Evolutionary conservation across 192 early-diverging fungal genomes (phyloP).

Genomic region (Allomyces arbusculus): DNA sequence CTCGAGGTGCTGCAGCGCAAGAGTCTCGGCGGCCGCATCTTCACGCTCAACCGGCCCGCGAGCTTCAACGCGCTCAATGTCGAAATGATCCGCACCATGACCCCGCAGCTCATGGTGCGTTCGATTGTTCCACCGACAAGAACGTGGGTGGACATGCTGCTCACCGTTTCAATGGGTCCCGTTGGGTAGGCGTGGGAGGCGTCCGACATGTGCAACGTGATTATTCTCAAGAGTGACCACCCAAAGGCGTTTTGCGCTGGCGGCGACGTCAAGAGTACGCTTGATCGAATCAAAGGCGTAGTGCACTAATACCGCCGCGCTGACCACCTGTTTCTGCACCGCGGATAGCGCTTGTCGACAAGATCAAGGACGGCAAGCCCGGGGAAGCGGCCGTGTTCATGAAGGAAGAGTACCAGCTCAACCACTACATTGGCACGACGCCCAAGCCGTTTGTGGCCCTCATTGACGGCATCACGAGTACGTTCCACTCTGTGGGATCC

Average conservation of each 20-base stretch:
- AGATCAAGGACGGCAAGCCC: constrained; percentile 13
- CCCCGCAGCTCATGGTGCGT: constrained; percentile 49
- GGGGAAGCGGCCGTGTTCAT: constrained; percentile 54
- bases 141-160: neutral
- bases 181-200: constrained; percentile 53
- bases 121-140: neutral
- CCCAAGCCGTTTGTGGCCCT: constrained; percentile 75
- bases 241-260: constrained; percentile 79
- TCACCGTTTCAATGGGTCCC: neutral
- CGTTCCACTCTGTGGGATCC: constrained; percentile 1
- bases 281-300: neutral
- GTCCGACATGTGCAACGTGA: constrained; percentile 69
- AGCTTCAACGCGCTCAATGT: constrained; percentile 69
- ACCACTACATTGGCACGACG: constrained; percentile 77
- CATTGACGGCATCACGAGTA: constrained; percentile 69
- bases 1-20: constrained; percentile 29
- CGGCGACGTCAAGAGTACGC: constrained; percentile 44
- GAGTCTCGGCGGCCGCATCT: constrained; percentile 29
- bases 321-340: neutral
- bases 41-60: constrained; percentile 58
- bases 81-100: constrained; percentile 65
- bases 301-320: neutral
- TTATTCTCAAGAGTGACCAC: constrained; percentile 58
- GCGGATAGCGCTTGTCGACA: constrained; percentile 20
- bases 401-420: constrained; percentile 73